These are phyloP conservation scores for Coemansia pectinata DNA, from an alignment of 192 early-diverging fungal species.

Conservation along the genomic window DNA sequence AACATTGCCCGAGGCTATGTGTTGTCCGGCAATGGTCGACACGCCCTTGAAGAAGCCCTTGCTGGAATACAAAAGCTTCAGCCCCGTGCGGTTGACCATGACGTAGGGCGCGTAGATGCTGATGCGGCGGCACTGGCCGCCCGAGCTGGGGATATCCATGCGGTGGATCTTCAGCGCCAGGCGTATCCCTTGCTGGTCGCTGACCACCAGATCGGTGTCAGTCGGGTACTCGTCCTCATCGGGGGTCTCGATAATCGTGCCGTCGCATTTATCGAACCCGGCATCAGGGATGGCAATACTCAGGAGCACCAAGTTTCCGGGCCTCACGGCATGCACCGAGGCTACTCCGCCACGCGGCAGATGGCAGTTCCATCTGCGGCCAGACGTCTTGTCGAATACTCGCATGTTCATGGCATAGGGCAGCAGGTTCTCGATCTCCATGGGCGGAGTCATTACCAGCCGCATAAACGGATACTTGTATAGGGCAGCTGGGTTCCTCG, in stretches of 20 bases:
- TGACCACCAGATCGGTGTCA: constrained; percentile 72
- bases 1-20: constrained; percentile 28
- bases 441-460: constrained; percentile 71
- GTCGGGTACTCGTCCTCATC: constrained; percentile 75
- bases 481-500: constrained; percentile 33
- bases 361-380: constrained; percentile 66
- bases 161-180: constrained; percentile 67
- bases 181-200: constrained; percentile 64
- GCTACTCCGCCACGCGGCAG: constrained; percentile 71
- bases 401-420: constrained; percentile 83
- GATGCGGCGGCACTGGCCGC: constrained; percentile 72
- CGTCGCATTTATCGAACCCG: constrained; percentile 73
- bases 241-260: constrained; percentile 81
- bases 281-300: constrained; percentile 75
- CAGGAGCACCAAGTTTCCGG: constrained; percentile 76
- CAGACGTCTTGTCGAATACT: constrained; percentile 73
- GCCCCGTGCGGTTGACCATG: constrained; percentile 89
- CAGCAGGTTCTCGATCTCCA: constrained; percentile 93
- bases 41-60: constrained; percentile 79
- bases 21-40: constrained; percentile 71
- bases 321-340: constrained; percentile 82
- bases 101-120: constrained; percentile 93
- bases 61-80: constrained; percentile 74
- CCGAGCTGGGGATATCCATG: constrained; percentile 62
- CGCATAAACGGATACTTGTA: constrained; percentile 78